phyloP scores from a whole-genome alignment of 2,329 filamentous ascomycete species.

The Thelonectria blattea region DNA sequence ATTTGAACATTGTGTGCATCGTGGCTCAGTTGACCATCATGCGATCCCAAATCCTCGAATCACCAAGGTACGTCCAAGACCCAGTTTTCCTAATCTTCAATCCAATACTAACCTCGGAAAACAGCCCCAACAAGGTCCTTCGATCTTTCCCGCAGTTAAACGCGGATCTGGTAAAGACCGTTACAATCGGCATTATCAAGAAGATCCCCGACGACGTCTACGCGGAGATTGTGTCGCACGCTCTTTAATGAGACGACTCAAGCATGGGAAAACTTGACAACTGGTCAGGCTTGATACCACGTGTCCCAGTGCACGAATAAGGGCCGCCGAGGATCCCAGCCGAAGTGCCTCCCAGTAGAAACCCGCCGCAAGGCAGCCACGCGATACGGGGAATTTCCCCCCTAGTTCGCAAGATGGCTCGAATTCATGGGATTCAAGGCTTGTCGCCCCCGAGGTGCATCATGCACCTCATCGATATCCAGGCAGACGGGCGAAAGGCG shows the following conservation, averaged over 20 bases:
- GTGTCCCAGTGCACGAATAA: conserved; percentile 8
- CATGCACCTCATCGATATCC: conserved; percentile 9
- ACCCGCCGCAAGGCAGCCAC: conserved; percentile 16
- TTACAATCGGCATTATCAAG: conserved; percentile 84
- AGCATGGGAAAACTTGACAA: background rate
- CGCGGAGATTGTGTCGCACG: conserved; percentile 86
- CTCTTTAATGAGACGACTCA: conserved; percentile 59
- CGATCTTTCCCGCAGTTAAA: conserved; percentile 85
- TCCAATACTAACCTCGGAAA: conserved; percentile 33
- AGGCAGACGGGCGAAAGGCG: background rate
- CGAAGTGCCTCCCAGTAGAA: conserved; percentile 19
- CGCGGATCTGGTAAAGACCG: conserved; percentile 80
- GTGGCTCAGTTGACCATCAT: conserved; percentile 93
- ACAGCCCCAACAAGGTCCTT: conserved; percentile 92
- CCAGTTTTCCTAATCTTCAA: background rate
- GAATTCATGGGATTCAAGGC: background rate
- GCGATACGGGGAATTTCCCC: conserved; percentile 23
- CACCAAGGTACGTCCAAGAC: conserved; percentile 68
- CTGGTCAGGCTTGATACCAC: background rate
- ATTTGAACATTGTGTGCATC: conserved; percentile 95
- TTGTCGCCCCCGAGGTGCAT: conserved; percentile 6
- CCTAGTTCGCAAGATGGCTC: conserved; percentile 2
- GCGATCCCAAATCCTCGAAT: conserved; percentile 81
- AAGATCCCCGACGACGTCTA: conserved; percentile 93
- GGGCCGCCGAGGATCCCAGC: conserved; percentile 23